These are phyloP conservation scores for Leishmania amazonensis DNA, from an alignment of 208 protist species.

Conservation along the genomic window DNA sequence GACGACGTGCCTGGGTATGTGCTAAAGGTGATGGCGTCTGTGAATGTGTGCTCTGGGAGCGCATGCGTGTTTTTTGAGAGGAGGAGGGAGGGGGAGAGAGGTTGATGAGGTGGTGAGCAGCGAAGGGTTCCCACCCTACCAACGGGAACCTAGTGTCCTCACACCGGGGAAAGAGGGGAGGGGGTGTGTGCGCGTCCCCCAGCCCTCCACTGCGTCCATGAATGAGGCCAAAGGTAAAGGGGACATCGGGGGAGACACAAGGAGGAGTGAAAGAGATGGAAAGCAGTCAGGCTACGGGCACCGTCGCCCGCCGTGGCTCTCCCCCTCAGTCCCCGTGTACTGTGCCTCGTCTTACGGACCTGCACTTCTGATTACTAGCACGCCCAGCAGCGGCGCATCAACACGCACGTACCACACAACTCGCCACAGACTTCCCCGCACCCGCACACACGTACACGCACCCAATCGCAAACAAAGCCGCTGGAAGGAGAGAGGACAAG, in stretches of 20 bases:
- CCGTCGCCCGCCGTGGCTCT: not conserved
- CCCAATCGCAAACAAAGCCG: not conserved
- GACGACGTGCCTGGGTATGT: not conserved
- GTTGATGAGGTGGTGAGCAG: not conserved
- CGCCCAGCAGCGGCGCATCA: not conserved
- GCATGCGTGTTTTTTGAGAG: not conserved
- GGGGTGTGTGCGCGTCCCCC: not conserved
- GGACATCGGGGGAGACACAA: not conserved
- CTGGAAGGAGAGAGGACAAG: constrained; percentile 7
- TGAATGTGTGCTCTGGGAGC: not conserved
- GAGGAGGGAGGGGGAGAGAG: too few species aligned
- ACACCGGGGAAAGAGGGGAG: not conserved
- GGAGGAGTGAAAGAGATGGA: not conserved
- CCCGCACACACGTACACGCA: not conserved
- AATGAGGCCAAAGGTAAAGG: not conserved
- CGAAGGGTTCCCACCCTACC: not conserved
- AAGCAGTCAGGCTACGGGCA: not conserved
- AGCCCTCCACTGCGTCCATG: not conserved
- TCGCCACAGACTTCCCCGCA: not conserved
- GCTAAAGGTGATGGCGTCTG: not conserved
- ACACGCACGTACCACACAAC: not conserved
- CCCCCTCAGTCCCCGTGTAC: not conserved
- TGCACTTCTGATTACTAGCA: not conserved
- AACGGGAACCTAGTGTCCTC: not conserved
- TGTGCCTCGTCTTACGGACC: not conserved